These are phyloP conservation scores for Verbena officinalis DNA, from an alignment of 257 asterid genomes.

Conservation along the genomic window DNA sequence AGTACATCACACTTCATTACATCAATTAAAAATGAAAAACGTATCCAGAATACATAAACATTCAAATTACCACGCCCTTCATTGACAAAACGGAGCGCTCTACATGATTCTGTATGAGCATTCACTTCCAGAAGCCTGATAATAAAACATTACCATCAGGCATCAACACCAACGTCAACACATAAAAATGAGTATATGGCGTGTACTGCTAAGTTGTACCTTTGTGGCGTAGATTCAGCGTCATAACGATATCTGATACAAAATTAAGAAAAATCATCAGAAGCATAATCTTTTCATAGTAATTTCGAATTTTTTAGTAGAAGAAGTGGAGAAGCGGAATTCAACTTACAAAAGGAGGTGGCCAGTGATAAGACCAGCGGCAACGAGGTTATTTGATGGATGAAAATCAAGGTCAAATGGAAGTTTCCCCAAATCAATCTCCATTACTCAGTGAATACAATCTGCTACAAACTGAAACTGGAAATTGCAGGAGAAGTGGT, in stretches of 20 bases:
- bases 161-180: slow-evolving; percentile 14
- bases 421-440: slow-evolving; percentile 65
- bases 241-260: slow-evolving; percentile 63
- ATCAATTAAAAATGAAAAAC: background rate
- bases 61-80: slow-evolving; percentile 73
- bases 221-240: slow-evolving; percentile 62
- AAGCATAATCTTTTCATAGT: background rate
- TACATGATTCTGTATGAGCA: slow-evolving; percentile 88
- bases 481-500: background rate
- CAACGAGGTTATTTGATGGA: slow-evolving; percentile 70
- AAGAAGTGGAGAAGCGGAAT: slow-evolving; percentile 1
- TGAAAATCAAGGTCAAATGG: slow-evolving; percentile 91
- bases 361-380: slow-evolving; percentile 84
- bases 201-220: slow-evolving; percentile 36
- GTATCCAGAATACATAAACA: background rate
- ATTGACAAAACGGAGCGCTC: slow-evolving; percentile 82
- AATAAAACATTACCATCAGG: slow-evolving; percentile 20
- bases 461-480: slow-evolving; percentile 18
- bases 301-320: background rate
- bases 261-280: background rate
- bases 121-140: slow-evolving; percentile 66
- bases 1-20: background rate
- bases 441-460: slow-evolving; percentile 39
- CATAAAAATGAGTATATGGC: background rate
- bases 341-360: slow-evolving; percentile 63